Percentiles rank a stretch among this genome's conserved stretches.
Conservation (phyloP, 2,329 filamentous ascomycete genomes). For the Diaporthe australafricana region DNA sequence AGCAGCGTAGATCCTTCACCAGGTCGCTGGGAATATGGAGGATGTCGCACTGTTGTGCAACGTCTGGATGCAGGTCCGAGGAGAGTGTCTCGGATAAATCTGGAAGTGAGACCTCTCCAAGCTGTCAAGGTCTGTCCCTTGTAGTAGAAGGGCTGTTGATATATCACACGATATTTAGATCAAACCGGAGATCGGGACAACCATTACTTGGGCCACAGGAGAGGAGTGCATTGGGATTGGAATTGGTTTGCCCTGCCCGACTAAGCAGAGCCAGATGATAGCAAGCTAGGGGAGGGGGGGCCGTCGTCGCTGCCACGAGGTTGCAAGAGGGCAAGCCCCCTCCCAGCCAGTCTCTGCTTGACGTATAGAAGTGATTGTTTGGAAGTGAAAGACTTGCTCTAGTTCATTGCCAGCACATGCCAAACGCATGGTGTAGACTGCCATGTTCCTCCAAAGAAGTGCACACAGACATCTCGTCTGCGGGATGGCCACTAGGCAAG, state of each 20-base stretch:
- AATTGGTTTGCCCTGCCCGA: background rate
- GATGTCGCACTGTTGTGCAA: constrained; percentile 32
- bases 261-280: background rate
- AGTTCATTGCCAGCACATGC: background rate
- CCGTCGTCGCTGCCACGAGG: background rate
- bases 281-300: background rate
- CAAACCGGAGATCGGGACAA: constrained; percentile 19
- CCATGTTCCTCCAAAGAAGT: too few relatives aligned
- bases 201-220: constrained; percentile 12
- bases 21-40: constrained; percentile 31
- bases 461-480: background rate
- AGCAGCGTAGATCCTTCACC: constrained; percentile 4
- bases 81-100: constrained; percentile 25
- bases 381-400: background rate
- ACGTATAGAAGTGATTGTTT: background rate
- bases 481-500: background rate
- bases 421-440: background rate
- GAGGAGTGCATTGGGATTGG: background rate
- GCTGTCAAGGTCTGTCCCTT: constrained; percentile 2
- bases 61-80: constrained; percentile 2
- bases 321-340: background rate
- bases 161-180: constrained; percentile 17
- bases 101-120: constrained; percentile 29
- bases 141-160: background rate
- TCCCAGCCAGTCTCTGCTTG: background rate